Percentiles rank a stretch among this genome's conserved stretches.
These are phyloP conservation scores for Choiromyces venosus DNA, from an alignment of 495 filamentous ascomycete species.

Conservation along the genomic window DNA sequence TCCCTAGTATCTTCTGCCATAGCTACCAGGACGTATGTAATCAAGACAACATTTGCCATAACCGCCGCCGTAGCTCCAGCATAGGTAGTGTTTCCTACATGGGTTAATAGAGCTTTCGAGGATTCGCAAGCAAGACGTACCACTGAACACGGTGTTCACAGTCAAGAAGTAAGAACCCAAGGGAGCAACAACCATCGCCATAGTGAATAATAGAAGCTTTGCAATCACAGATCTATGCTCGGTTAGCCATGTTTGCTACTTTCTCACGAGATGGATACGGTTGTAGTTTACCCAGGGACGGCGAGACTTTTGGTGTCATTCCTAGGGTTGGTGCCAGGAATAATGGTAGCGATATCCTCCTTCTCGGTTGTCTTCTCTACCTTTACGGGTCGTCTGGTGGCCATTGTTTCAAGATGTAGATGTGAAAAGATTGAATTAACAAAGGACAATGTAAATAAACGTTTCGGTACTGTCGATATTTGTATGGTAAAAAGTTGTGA, in stretches of 20 bases:
- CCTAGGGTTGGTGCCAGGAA: conserved; percentile 5
- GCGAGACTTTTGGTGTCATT: conserved; percentile 52
- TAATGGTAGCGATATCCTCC: conserved; percentile 44
- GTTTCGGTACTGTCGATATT: background rate
- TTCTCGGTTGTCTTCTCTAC: conserved; percentile 53
- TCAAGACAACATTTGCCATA: conserved; percentile 82
- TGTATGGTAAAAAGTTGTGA: background rate
- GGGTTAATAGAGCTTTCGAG: conserved; percentile 15
- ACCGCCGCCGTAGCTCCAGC: conserved; percentile 80
- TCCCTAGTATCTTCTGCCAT: conserved; percentile 76
- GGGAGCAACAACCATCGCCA: conserved; percentile 81
- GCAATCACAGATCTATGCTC: conserved; percentile 68
- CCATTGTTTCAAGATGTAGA: conserved; percentile 47
- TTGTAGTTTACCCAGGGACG: conserved; percentile 62
- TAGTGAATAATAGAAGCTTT: conserved; percentile 82
- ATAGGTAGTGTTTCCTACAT: conserved; percentile 75
- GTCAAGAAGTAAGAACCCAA: conserved; percentile 83
- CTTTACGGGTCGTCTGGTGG: conserved; percentile 54
- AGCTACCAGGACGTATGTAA: conserved; percentile 86
- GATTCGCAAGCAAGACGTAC: conserved; percentile 48
- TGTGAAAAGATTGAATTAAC: conserved; percentile 1
- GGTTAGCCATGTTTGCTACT: conserved; percentile 23
- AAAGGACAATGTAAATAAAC: background rate
- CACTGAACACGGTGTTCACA: conserved; percentile 67
- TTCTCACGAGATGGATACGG: background rate